Evolutionary conservation across 2,329 filamentous ascomycete species (phyloP).

Genomic region (Blumeria hordei): DNA sequence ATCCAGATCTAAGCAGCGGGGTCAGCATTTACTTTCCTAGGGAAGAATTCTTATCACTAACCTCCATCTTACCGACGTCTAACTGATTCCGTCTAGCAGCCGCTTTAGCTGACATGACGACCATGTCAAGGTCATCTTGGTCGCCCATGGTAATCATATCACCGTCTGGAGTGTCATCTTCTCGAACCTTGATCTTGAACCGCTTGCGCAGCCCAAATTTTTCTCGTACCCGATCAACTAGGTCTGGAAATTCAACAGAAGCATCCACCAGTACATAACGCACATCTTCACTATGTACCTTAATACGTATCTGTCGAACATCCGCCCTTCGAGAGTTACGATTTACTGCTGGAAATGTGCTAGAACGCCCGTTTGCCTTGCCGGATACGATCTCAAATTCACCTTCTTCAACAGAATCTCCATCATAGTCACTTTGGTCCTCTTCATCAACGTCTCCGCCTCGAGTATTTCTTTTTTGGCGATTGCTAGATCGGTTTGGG

Average conservation of each 20-base stretch:
- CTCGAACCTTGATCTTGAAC: constrained; percentile 74
- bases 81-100: constrained; percentile 46
- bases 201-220: constrained; percentile 60
- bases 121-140: constrained; percentile 85
- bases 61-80: constrained; percentile 88
- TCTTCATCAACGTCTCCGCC: constrained; percentile 68
- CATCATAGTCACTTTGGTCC: constrained; percentile 47
- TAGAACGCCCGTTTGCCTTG: constrained; percentile 18
- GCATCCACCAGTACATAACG: constrained; percentile 73
- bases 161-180: constrained; percentile 50
- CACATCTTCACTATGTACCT: constrained; percentile 77
- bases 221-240: constrained; percentile 56
- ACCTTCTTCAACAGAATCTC: constrained; percentile 44
- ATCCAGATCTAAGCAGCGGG: background rate
- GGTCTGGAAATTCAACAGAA: constrained; percentile 48
- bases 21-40: background rate
- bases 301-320: constrained; percentile 61
- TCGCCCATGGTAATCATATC: constrained; percentile 97
- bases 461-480: constrained; percentile 19
- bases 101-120: constrained; percentile 43
- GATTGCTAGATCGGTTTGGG: constrained; percentile 6
- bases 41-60: constrained; percentile 24
- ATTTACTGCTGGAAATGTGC: constrained; percentile 13
- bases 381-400: constrained; percentile 59
- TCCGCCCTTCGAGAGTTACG: constrained; percentile 37